These are phyloP conservation scores for Fonsecaea pedrosoi DNA, from an alignment of 2,329 filamentous ascomycete genomes.

Conservation along the genomic window DNA sequence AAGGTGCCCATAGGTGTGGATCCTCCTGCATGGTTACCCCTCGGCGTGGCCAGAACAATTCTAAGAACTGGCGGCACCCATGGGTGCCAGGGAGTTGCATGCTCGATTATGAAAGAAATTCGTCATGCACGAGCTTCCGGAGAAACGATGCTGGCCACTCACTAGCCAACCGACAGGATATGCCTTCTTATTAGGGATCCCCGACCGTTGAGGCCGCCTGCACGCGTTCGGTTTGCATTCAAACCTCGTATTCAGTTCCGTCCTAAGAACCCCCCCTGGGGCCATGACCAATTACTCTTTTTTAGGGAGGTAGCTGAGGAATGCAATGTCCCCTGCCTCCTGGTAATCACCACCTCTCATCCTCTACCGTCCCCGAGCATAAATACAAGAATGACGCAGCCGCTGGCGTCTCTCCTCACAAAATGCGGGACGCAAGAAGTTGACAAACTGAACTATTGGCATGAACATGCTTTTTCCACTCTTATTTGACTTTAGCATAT, in stretches of 20 bases:
- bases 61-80: background rate
- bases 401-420: background rate
- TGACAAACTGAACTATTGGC: constrained; percentile 5
- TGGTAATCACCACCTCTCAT: background rate
- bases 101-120: constrained; percentile 10
- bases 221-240: constrained; percentile 6
- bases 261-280: background rate
- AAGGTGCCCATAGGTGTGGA: background rate
- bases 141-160: constrained; percentile 1
- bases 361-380: constrained; percentile 3
- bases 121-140: constrained; percentile 10
- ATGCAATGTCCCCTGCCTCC: background rate
- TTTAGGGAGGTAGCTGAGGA: background rate
- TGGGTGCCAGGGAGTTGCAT: too few species aligned
- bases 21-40: background rate
- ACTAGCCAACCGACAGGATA: background rate
- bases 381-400: constrained; percentile 11
- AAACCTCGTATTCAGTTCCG: constrained; percentile 11
- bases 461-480: constrained; percentile 15
- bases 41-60: too few species aligned
- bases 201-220: constrained; percentile 4
- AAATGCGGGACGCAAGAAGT: background rate
- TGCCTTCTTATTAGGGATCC: background rate
- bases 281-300: background rate
- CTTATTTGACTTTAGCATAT: constrained; percentile 1